Evolutionary conservation across 2,329 filamentous ascomycete genomes (phyloP).

Genomic region (Daldinia sp.): DNA sequence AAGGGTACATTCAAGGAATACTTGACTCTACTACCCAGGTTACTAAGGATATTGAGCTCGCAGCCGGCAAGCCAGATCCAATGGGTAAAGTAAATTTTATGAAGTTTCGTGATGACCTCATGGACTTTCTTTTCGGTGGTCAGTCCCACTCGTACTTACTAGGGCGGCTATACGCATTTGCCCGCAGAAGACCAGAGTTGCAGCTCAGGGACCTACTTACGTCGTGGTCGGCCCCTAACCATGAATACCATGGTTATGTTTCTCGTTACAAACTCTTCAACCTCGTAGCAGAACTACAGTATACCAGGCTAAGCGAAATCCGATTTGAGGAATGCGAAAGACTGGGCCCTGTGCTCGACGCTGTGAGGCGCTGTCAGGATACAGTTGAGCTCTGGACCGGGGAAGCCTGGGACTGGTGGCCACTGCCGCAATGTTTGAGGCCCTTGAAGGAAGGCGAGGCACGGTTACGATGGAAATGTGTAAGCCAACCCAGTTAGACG

Average conservation of each 20-base stretch:
- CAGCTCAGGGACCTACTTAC: background rate
- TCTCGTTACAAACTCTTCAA: conserved; percentile 8
- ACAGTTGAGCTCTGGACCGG: conserved; percentile 3
- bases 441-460: conserved; percentile 1
- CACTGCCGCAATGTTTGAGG: background rate
- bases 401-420: conserved; percentile 20
- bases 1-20: too few species aligned
- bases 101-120: background rate
- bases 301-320: background rate
- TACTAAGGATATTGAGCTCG: too few species aligned
- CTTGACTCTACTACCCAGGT: too few species aligned
- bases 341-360: background rate
- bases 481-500: background rate
- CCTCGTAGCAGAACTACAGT: conserved; percentile 9
- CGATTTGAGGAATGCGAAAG: background rate
- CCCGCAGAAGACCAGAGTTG: conserved; percentile 3
- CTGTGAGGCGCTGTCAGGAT: background rate
- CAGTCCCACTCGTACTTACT: background rate
- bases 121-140: background rate
- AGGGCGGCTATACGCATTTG: background rate
- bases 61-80: too few species aligned
- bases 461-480: conserved; percentile 17
- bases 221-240: conserved; percentile 5
- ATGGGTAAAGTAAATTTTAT: too few species aligned
- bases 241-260: conserved; percentile 4